phyloP scores from a whole-genome alignment of 805 yeast genomes.

The Tanozyma kutaoensis region DNA sequence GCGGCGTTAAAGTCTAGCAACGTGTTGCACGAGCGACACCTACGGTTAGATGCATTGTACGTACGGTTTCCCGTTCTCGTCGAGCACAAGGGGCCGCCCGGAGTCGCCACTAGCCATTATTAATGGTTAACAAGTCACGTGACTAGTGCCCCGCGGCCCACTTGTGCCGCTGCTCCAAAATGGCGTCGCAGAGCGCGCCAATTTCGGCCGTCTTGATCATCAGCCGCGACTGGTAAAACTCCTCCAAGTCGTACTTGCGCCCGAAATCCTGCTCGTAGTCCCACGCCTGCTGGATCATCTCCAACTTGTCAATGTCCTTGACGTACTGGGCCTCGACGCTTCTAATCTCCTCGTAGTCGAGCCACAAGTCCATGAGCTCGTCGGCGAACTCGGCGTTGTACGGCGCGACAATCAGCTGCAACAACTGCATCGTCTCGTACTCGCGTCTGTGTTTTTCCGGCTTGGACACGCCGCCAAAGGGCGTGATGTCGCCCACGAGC shows the following conservation, averaged over 20 bases:
- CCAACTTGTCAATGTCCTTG: constrained; percentile 89
- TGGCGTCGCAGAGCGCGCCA: constrained; percentile 48
- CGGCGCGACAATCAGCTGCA: constrained; percentile 47
- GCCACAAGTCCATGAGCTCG: constrained; percentile 64
- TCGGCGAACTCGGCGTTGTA: constrained; percentile 49
- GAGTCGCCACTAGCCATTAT: no score
- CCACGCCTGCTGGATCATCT: constrained; percentile 69
- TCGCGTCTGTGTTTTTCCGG: constrained; percentile 80
- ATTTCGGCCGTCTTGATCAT: constrained; percentile 64
- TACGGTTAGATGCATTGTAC: constrained; percentile 20
- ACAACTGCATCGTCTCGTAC: constrained; percentile 51
- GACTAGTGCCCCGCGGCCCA: no score
- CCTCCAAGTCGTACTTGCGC: constrained; percentile 44
- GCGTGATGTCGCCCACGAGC: constrained; percentile 91
- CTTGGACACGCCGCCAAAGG: constrained; percentile 52
- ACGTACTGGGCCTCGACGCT: constrained; percentile 78
- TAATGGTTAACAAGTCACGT: no score
- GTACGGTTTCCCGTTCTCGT: constrained; percentile 88
- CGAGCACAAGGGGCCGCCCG: constrained; percentile 61
- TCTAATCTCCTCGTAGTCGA: constrained; percentile 79
- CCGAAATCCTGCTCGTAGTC: constrained; percentile 66
- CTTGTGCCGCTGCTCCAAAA: constrained; percentile 4
- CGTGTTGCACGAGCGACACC: constrained; percentile 83
- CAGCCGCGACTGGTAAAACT: constrained; percentile 51
- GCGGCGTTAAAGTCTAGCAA: constrained; percentile 69